Evolutionary conservation across 208 protist species (phyloP), one percentile per base, ranked within the genome.

Genomic region (Tetramitus jugosus): DNA sequence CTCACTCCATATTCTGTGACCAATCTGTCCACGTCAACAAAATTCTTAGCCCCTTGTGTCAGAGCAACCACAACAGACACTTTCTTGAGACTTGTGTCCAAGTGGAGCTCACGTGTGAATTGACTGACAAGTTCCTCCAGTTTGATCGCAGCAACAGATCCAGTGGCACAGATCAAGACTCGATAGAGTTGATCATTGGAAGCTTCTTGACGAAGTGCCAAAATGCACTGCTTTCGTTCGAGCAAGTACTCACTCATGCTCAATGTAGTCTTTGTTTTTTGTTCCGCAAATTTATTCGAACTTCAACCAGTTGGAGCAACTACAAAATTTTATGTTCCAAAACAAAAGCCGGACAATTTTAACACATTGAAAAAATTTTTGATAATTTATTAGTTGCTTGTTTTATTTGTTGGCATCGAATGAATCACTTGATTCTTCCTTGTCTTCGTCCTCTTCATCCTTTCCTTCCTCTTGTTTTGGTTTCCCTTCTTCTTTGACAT

Each of bases 131-230:
- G 6, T n/a, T 53, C 37, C 14, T 10, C 40, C 35, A 72, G 3
- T 53, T 72, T 72, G 40, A 72, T 72, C 8, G 40, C 42, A 20
- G 65, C 65, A 1, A 72, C 65, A 0, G 42, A 53, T 53, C 65
- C 65, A 23, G 65, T 72, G 3, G 40, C 65, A 53, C 65, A 37
- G n/a, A n/a, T n/a, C n/a, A n/a, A n/a, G n/a, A n/a, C n/a, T n/a
- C n/a, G n/a, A n/a, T n/a, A n/a, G n/a, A n/a, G n/a, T n/a, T n/a
- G n/a, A n/a, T n/a, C n/a, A n/a, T n/a, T n/a, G n/a, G n/a, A n/a
- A n/a, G n/a, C n/a, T n/a, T n/a, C n/a, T n/a, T n/a, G n/a, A n/a
- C n/a, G n/a, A n/a, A n/a, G n/a, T n/a, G n/a, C n/a, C n/a, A n/a
- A n/a, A n/a, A n/a, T n/a, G n/a, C n/a, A n/a, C n/a, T n/a, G n/a